Evolutionary conservation across 192 early-diverging fungal genomes (phyloP).

Genomic region (Backusella westeae): DNA sequence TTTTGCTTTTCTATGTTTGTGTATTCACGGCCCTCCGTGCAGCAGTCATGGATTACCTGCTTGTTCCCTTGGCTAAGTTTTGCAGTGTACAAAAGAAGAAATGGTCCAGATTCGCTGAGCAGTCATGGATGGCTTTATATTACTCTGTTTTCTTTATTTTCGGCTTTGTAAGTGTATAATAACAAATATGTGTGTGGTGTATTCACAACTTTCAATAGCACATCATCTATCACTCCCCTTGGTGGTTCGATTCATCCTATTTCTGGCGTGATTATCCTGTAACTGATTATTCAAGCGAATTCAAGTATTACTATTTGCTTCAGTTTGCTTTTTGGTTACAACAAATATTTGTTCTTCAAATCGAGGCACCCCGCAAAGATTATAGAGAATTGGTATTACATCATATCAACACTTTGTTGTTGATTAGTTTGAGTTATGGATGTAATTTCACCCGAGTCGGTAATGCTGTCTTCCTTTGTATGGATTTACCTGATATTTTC

Average conservation of each 20-base stretch:
- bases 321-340: slow-evolving; percentile 62
- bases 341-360: slow-evolving; percentile 56
- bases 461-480: slow-evolving; percentile 59
- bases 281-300: slow-evolving; percentile 37
- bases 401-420: slow-evolving; percentile 56
- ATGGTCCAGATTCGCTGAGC: slow-evolving; percentile 63
- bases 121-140: slow-evolving; percentile 70
- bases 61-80: slow-evolving; percentile 41
- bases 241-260: slow-evolving; percentile 60
- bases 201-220: slow-evolving; percentile 32
- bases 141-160: slow-evolving; percentile 55
- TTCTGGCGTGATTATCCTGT: slow-evolving; percentile 58
- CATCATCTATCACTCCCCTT: slow-evolving; percentile 57
- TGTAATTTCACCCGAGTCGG: slow-evolving; percentile 63
- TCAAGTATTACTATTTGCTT: slow-evolving; percentile 59
- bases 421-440: slow-evolving; percentile 55
- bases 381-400: slow-evolving; percentile 55
- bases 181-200: no score
- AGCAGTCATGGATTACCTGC: slow-evolving; percentile 46
- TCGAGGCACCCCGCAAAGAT: slow-evolving; percentile 59
- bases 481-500: slow-evolving; percentile 65
- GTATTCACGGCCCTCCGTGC: slow-evolving; percentile 61
- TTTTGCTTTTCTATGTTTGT: slow-evolving; percentile 65
- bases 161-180: slow-evolving; percentile 50
- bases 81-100: slow-evolving; percentile 36